phyloP scores from a whole-genome alignment of 164 flowering plant genomes.

The Pachysandra terminalis region DNA sequence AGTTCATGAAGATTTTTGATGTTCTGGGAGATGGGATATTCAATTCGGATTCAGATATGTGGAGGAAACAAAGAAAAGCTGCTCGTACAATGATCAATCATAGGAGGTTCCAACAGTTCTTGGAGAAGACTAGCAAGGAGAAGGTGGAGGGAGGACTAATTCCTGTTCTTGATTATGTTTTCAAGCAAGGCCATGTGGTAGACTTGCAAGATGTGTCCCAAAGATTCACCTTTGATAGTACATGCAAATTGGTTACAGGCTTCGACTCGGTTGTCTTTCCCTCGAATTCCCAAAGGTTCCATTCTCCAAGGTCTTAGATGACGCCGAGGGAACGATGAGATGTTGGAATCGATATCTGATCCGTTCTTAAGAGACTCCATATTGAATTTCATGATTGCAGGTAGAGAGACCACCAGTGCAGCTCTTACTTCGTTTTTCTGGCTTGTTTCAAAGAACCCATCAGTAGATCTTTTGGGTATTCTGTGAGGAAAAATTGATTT shows the following conservation, averaged over 20 bases:
- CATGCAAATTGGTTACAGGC: slow-evolving; percentile 19
- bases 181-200: slow-evolving; percentile 1
- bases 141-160: slow-evolving; percentile 23
- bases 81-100: slow-evolving; percentile 10
- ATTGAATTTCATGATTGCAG: slow-evolving; percentile 24
- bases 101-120: slow-evolving; percentile 9
- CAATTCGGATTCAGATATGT: slow-evolving; percentile 17
- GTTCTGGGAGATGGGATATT: no score
- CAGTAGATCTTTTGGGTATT: no score
- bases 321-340: no score
- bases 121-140: slow-evolving; percentile 10
- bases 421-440: slow-evolving; percentile 21
- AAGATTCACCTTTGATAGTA: slow-evolving; percentile 23
- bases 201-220: slow-evolving; percentile 25
- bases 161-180: slow-evolving; percentile 20
- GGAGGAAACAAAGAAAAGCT: slow-evolving; percentile 14
- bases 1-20: slow-evolving; percentile 16
- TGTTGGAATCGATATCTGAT: no score
- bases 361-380: slow-evolving; percentile 28
- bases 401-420: slow-evolving; percentile 24
- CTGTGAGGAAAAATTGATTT: no score
- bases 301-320: slow-evolving; percentile 26
- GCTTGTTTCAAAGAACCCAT: slow-evolving; percentile 21
- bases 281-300: slow-evolving; percentile 17
- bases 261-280: slow-evolving; percentile 22